phyloP scores from a whole-genome alignment of 1,284 basidiomycete genomes.

The Papiliotrema fonsecae region DNA sequence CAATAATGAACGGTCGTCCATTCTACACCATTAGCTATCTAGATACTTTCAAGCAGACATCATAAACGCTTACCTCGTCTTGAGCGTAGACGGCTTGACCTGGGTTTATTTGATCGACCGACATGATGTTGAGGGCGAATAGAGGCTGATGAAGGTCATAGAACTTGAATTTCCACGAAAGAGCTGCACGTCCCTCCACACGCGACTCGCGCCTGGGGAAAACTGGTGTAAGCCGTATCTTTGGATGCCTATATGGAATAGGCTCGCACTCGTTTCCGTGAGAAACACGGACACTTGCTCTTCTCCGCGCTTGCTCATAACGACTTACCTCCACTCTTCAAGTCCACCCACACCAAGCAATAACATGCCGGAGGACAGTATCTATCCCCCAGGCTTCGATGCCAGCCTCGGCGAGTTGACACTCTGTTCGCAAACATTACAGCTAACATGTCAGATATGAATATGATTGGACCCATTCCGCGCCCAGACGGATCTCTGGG shows the following conservation, averaged over 20 bases:
- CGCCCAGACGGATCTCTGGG: background rate
- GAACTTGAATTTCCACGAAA: constrained; percentile 1
- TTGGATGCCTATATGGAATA: too few relatives aligned
- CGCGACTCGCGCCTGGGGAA: too few relatives aligned
- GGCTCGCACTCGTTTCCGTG: too few relatives aligned
- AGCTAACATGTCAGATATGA: background rate
- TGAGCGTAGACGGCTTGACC: constrained; percentile 75
- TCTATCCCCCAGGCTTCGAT: background rate
- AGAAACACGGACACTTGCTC: too few relatives aligned
- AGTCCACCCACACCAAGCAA: background rate
- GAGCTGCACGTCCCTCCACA: background rate
- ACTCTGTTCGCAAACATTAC: background rate
- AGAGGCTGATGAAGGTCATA: background rate
- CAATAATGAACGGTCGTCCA: constrained; percentile 94
- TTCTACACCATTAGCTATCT: constrained; percentile 60
- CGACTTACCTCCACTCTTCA: background rate
- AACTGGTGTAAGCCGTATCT: too few relatives aligned
- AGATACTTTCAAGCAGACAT: background rate
- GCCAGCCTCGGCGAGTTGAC: background rate
- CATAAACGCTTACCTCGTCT: constrained; percentile 64
- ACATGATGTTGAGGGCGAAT: constrained; percentile 23
- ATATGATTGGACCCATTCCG: background rate
- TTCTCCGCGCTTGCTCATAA: background rate
- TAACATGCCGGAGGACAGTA: background rate
- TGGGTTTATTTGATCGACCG: constrained; percentile 45